These are phyloP conservation scores for Sporothrix protearum DNA, from an alignment of 2,329 filamentous ascomycete species.

Conservation along the genomic window DNA sequence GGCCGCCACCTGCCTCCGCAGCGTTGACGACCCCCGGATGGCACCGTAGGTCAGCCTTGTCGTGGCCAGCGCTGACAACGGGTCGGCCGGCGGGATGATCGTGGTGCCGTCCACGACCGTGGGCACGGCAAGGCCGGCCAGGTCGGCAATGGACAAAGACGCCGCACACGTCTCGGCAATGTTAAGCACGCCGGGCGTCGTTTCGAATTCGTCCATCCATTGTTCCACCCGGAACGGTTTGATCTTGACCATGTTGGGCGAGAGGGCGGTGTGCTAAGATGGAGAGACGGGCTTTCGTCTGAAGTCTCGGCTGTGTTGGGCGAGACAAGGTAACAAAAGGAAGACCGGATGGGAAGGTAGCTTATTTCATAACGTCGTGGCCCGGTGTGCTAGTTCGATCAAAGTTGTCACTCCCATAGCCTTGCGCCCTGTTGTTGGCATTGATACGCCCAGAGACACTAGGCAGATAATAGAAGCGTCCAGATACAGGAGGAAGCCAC, in stretches of 20 bases:
- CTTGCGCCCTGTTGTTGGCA: conserved; percentile 9
- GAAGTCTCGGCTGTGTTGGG: neutral
- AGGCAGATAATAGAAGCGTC: neutral
- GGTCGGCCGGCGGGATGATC: conserved; percentile 31
- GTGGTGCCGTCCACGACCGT: conserved; percentile 40
- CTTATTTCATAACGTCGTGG: neutral
- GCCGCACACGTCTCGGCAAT: conserved; percentile 76
- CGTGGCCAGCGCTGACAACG: conserved; percentile 46
- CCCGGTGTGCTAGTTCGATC: neutral
- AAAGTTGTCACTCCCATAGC: neutral
- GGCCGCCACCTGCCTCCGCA: conserved; percentile 62
- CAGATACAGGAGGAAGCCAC: neutral
- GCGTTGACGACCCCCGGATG: conserved; percentile 63
- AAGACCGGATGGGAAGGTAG: neutral
- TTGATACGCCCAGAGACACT: neutral
- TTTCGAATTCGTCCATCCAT: conserved; percentile 63
- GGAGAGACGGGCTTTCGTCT: neutral
- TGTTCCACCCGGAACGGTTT: conserved; percentile 67
- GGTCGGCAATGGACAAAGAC: conserved; percentile 67
- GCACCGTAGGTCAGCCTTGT: conserved; percentile 66
- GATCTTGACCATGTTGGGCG: conserved; percentile 44
- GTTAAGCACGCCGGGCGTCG: conserved; percentile 58
- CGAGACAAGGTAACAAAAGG: neutral
- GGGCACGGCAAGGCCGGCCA: conserved; percentile 54
- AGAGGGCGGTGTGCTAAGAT: neutral